Evolutionary conservation across 1,284 basidiomycete species (phyloP), one percentile per base, ranked within the genome.

Genomic region (Marasmius fiardii): DNA sequence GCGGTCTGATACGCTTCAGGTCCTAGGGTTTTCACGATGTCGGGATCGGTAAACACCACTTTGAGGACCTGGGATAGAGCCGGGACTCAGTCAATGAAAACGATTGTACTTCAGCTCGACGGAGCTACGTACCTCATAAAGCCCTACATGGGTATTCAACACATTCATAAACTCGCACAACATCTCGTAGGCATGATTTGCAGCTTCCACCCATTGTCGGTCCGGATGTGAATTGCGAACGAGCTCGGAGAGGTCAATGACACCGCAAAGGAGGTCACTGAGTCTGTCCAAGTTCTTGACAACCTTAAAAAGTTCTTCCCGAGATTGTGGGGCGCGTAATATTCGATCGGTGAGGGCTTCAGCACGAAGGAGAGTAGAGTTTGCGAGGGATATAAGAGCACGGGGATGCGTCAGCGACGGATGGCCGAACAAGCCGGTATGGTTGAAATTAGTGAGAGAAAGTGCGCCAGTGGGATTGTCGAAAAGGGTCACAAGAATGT

Each of bases 161-260:
- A 92, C 87, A 73, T 98, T 98, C 95, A 99, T 98, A 72, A 92
- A 96, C 71, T 94, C 90, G 76, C 94, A 98, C 56, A 98, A 77
- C 57, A 85, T 85, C 71, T 95, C 94, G 71, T 98, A 98, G 43
- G 92, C 90, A 57, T 81, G 77, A 66, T 98, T 93, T 33, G 93
- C 92, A 53, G 88, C 88, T 23, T 83, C 79, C 10, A 92, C 81
- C 95, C 96, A 98, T 49, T 73, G 67, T 18, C 75, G 73, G 64
- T 96, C 92, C 0, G 96, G 95, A 75, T 98, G 95, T 0, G 93
- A 89, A 67, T 97, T 96, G 58, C 95, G 82, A 16, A 99, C 81
- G 47, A 98, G 82, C 71, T 99, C 96, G 56, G 94, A 92, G 64
- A 98, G 85, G 73, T 99, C 96, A 60, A 98, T 98, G 56, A 99